Evolutionary conservation across 2,329 filamentous ascomycete species (phyloP), one percentile per base, ranked within the genome.

Genomic region (Colletotrichum eleusines): DNA sequence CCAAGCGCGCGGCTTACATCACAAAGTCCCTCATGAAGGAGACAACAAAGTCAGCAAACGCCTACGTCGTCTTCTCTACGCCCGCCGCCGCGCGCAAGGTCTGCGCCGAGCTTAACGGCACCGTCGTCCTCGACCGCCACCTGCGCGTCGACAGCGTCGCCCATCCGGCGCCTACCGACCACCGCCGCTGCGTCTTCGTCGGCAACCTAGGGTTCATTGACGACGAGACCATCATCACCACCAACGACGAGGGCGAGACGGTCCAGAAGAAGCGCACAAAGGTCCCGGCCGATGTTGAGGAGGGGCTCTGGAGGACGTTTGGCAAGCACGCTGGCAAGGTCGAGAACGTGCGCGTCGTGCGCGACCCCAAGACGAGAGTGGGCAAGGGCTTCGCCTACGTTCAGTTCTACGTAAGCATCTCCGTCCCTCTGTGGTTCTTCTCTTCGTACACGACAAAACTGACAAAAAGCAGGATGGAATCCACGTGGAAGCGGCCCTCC

Each of bases 361-460:
- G 96, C 66, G 96, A 99, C 78, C 86, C 93, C 73, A 92, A 92
- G 75, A 99, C 97, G 9, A 90, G 97, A 60, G 94, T 99, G 38
- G 94, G 96, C 77, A 99, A 99, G 80, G 96, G 96, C 5, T 94
- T 99, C 78, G 97, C 97, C 73, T 99, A 99, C 77, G 95, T 99
- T 20, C 96, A 99, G 78, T 99, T 99, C 82, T 89, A 91, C 77
- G 89, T 90, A 76, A 83, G 84, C 80, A 20, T 23, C 57, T 23
- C 6, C 20, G 7, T 8, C 5, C 53, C 14, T 12, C 18, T 1
- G n/a, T 35, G 20, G n/a, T 16, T 9, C 7, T 50, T 3, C 44
- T 28, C 14, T 20, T 18, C 9, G 6, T 53, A 18, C 8, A 40
- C 18, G n/a, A 54, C 38, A 12, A 58, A 23, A 44, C 59, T 55